Evolutionary conservation across 2,329 filamentous ascomycete species (phyloP).

Genomic region (Verruconis gallopava): DNA sequence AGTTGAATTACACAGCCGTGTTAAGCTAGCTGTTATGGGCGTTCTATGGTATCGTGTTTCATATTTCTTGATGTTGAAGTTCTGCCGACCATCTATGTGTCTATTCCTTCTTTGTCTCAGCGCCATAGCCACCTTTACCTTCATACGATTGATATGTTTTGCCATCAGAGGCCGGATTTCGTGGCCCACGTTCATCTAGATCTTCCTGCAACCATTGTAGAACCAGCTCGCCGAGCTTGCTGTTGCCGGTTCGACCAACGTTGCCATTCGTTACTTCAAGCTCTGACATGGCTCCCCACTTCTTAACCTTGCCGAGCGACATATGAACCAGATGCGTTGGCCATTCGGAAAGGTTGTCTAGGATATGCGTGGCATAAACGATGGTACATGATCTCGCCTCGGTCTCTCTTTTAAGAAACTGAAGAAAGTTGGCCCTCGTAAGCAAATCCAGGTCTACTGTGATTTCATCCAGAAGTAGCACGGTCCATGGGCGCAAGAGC

Average conservation of each 20-base stretch:
- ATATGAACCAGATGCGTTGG: constrained; percentile 94
- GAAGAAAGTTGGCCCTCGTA: constrained; percentile 69
- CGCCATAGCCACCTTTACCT: constrained; percentile 51
- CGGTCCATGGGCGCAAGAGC: constrained; percentile 76
- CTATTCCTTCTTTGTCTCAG: constrained; percentile 38
- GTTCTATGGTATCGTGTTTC: no score
- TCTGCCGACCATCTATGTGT: no score
- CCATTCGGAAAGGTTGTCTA: constrained; percentile 91
- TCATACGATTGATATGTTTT: constrained; percentile 48
- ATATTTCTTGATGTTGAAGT: no score
- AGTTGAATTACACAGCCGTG: no score
- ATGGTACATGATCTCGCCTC: constrained; percentile 73
- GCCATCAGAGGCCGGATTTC: constrained; percentile 51
- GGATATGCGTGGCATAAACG: constrained; percentile 93
- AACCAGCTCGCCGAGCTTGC: constrained; percentile 73
- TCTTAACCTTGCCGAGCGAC: constrained; percentile 76
- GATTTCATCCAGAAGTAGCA: constrained; percentile 88
- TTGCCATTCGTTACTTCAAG: constrained; percentile 48
- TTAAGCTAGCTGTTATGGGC: no score
- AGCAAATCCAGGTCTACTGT: constrained; percentile 92
- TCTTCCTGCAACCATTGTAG: constrained; percentile 78
- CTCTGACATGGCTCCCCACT: constrained; percentile 62
- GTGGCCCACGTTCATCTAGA: constrained; percentile 62
- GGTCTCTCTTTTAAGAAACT: constrained; percentile 78
- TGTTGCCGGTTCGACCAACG: constrained; percentile 54